Evolutionary conservation across 2,329 filamentous ascomycete species (phyloP), one percentile per base, ranked within the genome.

Genomic region (Nigrospora osmanthi): DNA sequence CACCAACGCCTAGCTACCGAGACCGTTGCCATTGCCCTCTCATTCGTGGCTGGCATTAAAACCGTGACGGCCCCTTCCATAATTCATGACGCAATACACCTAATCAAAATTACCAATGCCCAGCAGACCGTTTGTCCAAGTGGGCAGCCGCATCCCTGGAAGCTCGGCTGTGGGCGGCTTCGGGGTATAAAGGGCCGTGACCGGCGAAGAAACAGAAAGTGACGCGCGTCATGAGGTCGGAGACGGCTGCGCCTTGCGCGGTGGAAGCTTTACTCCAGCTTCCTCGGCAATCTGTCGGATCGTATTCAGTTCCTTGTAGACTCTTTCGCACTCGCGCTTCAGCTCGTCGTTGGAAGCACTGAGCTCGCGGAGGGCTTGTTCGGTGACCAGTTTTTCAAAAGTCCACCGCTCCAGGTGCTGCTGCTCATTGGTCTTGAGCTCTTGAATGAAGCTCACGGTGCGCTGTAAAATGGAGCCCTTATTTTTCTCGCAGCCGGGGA

Each of bases 401-500:
- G 87, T 91, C 87, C 87, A 93, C 66, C 95, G 89, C 63, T 95
- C 91, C 51, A 95, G 89, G 62, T 95, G 95, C 52, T 93, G 87
- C 14, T 86, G 81, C 63, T 95, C 91, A 55, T 95, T 94, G 63
- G 96, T 89, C 63, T 93, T 94, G 35, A 98, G 78, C 60, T 96
- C 89, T 11, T 83, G 86, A 61, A 98, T 97, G 70, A 95, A 97
- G 52, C 89, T 83, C 11, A 96, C 91, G 0, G 93, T 89, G 32
- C 91, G 87, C 61, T 94, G 87, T 34, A 98, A 73, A 52, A 98
- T 97, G 3, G 89, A 94, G 1, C 93, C 93, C 68, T 98, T 98
- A 73, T 98, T 97, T 75, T 97, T 98, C 68, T 98, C 93, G 58
- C 91, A 96, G 13, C 89, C 89, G 0, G 93, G 93, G 0, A 98